phyloP scores from a whole-genome alignment of 441 rosid genomes.

The Lagerstroemia fauriei region DNA sequence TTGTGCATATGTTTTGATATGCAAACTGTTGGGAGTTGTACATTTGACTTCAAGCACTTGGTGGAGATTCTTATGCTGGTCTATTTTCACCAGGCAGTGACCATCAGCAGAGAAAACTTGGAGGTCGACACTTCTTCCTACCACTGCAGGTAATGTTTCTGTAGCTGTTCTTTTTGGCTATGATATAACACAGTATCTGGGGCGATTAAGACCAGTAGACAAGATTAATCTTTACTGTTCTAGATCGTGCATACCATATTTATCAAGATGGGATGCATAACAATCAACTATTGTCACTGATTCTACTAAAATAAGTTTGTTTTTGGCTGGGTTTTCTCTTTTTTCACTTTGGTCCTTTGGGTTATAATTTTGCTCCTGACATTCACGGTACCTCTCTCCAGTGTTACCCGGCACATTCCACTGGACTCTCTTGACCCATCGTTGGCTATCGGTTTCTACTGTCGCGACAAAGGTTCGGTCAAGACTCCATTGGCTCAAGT shows the following conservation, averaged over 20 bases:
- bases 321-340: not conserved
- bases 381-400: constrained; percentile 37
- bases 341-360: not conserved
- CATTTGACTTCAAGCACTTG: not conserved
- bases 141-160: constrained; percentile 70
- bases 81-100: constrained; percentile 55
- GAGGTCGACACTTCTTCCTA: constrained; percentile 79
- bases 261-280: not conserved
- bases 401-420: constrained; percentile 59
- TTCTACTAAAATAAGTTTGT: not conserved
- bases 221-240: not conserved
- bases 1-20: not conserved
- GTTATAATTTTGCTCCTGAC: not conserved
- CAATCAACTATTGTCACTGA: not conserved
- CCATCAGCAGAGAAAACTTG: constrained; percentile 46
- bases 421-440: constrained; percentile 81
- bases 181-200: not conserved
- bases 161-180: not conserved
- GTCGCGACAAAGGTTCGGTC: constrained; percentile 72
- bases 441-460: constrained; percentile 82
- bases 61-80: constrained; percentile 21
- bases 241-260: not conserved
- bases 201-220: not conserved
- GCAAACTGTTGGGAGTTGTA: not conserved
- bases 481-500: constrained; percentile 5